Conservation (phyloP, 306 rosid genomes). For the Datisca glomerata region DNA sequence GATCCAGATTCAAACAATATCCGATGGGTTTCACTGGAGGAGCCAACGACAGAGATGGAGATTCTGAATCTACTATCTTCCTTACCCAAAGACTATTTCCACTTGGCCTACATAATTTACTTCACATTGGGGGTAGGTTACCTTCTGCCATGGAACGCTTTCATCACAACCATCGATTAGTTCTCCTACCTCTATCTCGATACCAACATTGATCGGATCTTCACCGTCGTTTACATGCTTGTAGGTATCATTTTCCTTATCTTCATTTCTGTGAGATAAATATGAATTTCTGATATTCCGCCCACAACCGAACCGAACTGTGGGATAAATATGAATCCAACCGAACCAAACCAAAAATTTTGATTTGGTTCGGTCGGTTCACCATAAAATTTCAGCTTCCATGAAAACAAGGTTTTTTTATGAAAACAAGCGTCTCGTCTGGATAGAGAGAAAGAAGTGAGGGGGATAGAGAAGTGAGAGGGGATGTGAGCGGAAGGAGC, state of each 20-base stretch:
- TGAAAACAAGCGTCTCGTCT: too few relatives aligned
- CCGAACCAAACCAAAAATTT: too few relatives aligned
- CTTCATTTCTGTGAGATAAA: too few relatives aligned
- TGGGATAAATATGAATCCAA: too few relatives aligned
- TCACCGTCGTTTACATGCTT: slow-evolving; percentile 59
- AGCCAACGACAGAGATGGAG: not conserved
- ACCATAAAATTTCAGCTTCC: too few relatives aligned
- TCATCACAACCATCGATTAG: slow-evolving; percentile 85
- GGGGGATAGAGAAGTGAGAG: too few relatives aligned
- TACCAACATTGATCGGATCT: slow-evolving; percentile 68
- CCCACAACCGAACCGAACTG: too few relatives aligned
- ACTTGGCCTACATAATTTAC: slow-evolving; percentile 58
- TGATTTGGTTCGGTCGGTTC: too few relatives aligned
- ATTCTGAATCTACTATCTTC: not conserved
- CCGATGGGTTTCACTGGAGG: not conserved
- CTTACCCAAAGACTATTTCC: slow-evolving; percentile 34
- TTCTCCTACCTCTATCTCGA: slow-evolving; percentile 74
- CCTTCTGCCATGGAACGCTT: slow-evolving; percentile 92
- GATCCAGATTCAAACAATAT: not conserved
- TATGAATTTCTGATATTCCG: too few relatives aligned
- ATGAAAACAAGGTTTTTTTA: too few relatives aligned
- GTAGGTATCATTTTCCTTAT: slow-evolving; percentile 39
- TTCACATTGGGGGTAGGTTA: slow-evolving; percentile 64
- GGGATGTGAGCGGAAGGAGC: too few relatives aligned
- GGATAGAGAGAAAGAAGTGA: too few relatives aligned